Conservation (phyloP, 495 filamentous ascomycete genomes). For the Hypoxylon subgilvum region DNA sequence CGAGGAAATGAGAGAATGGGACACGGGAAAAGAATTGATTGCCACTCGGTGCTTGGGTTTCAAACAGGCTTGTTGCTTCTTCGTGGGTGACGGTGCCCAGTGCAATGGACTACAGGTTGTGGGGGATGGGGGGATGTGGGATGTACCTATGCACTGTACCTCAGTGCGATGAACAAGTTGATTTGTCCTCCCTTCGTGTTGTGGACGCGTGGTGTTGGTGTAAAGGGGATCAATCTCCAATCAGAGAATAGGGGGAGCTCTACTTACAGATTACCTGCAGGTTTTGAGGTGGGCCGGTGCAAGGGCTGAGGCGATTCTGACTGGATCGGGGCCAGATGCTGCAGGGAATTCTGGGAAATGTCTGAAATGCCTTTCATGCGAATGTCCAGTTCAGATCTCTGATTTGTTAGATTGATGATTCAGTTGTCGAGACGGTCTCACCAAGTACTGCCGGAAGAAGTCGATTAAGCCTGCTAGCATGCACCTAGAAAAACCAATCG, state of each 20-base stretch:
- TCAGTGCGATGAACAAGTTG: too few relatives aligned
- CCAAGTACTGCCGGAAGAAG: slow-evolving; percentile 1
- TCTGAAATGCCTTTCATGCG: slow-evolving; percentile 21
- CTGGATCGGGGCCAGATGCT: slow-evolving; percentile 25
- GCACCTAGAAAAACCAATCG: slow-evolving; percentile 22
- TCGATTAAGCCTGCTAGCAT: slow-evolving; percentile 18
- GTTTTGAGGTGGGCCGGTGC: slow-evolving; percentile 22
- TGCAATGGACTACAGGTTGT: too few relatives aligned
- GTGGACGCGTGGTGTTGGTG: slow-evolving; percentile 39
- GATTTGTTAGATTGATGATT: slow-evolving; percentile 21
- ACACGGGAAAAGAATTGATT: slow-evolving; percentile 2
- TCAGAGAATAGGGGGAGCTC: slow-evolving; percentile 23
- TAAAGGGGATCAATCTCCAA: slow-evolving; percentile 25
- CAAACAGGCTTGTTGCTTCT: slow-evolving; percentile 9
- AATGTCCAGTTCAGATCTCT: slow-evolving; percentile 15
- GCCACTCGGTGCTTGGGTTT: too few relatives aligned
- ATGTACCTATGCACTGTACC: neutral
- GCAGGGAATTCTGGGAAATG: slow-evolving; percentile 25
- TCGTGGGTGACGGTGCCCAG: too few relatives aligned
- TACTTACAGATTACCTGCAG: slow-evolving; percentile 26
- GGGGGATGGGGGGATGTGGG: slow-evolving; percentile 16
- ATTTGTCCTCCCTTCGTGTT: slow-evolving; percentile 27
- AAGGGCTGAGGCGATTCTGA: slow-evolving; percentile 23
- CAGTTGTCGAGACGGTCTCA: slow-evolving; percentile 28
- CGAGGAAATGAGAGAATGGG: slow-evolving; percentile 24